phyloP scores from a whole-genome alignment of 768 basidiomycete species.

The Harrya chromipes region DNA sequence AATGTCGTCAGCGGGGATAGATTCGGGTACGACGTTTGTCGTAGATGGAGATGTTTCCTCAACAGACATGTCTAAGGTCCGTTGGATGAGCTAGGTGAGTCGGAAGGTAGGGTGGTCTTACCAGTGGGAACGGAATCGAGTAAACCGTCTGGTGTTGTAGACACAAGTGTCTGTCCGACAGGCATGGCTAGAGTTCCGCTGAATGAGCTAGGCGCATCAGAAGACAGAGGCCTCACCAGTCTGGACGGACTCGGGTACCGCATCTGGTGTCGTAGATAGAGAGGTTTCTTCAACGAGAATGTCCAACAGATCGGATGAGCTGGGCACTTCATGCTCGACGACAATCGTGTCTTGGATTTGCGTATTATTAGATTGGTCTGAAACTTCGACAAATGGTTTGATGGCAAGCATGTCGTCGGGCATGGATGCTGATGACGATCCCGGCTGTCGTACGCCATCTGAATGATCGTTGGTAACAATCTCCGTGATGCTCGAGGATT shows the following conservation, averaged over 20 bases:
- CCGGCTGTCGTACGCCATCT: background rate
- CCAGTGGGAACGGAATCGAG: too few relatives aligned
- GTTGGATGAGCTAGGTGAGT: too few relatives aligned
- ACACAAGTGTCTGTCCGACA: too few relatives aligned
- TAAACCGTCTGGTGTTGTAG: too few relatives aligned
- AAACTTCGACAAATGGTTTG: conserved; percentile 9
- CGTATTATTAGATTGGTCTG: conserved; percentile 1
- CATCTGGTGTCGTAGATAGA: background rate
- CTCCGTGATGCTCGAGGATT: background rate
- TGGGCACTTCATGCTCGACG: background rate
- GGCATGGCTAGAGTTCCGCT: too few relatives aligned
- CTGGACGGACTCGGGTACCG: background rate
- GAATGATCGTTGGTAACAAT: background rate
- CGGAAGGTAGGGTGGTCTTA: too few relatives aligned
- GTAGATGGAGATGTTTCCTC: conserved; percentile 31
- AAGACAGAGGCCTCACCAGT: background rate
- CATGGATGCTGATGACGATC: background rate
- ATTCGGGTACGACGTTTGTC: conserved; percentile 26
- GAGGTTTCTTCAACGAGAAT: background rate
- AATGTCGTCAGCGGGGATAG: conserved; percentile 16
- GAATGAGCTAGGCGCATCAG: background rate
- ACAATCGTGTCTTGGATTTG: background rate
- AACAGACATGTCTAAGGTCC: conserved; percentile 16
- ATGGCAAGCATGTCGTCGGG: conserved; percentile 3
- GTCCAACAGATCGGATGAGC: background rate